Base-by-base conservation (phyloP, 805 yeast genomes). In the Ogataea allantospora region DNA sequence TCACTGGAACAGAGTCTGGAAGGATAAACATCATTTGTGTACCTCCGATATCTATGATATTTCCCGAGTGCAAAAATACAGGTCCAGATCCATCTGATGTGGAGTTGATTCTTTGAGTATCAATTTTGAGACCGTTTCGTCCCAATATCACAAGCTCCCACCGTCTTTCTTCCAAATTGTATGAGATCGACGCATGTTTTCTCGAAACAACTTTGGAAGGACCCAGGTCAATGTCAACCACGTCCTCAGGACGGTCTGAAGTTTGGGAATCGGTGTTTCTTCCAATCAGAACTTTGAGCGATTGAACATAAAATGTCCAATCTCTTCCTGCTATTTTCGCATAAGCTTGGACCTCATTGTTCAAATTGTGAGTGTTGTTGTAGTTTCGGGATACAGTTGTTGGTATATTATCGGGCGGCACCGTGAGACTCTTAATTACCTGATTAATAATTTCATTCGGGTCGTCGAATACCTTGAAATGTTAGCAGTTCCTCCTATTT, bases 21-120 rank as follows among this genome's bases (percentile, higher is more conserved):
- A 93, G 68, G 25, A 93, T 93, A 58, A 93, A 93, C 95, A 93
- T 91, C 98, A 93, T 93, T 63, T 93, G 98, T 8, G 96, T 88
- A 5, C 97, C 97, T 12, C 98, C 98, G 30, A 93, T 80, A 54
- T 93, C 99, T 40, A 93, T 64, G 12, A 93, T 78, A 27, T 91
- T 85, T n/a, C 99, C 99, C 2, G 95, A 82, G 35, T 75, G 73
- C 39, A 93, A 71, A 9, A 80, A 73, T 10, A 81, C 72, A 3
- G 73, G 70, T 0, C 47, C 50, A 9, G 57, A 52, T 7, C 67
- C 69, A 18, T 61, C 62, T 19, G 60, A 55, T 26, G 67, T 58
- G 27, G 72, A 61, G 29, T 53, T 58, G n/a, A 60, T 43, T 50
- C 77, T 67, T n/a, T 60, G 63, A 20, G 87, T 85, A 65, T 93